Conservation (phyloP, 169 alveolate species). For the Plasmodium gonderi region DNA sequence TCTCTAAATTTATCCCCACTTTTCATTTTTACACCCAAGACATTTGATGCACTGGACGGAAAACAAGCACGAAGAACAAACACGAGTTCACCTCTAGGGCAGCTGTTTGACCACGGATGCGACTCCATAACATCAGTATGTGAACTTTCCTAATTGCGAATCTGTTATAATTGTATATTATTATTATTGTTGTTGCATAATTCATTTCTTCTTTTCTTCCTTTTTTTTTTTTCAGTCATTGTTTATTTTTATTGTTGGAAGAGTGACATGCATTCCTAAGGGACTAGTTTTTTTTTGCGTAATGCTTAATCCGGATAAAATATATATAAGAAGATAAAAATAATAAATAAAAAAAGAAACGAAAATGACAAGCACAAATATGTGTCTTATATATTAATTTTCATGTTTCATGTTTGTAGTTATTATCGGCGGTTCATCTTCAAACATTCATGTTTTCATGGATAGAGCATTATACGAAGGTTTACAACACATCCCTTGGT, state of each 20-base stretch:
- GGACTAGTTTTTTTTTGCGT: conserved; percentile 3
- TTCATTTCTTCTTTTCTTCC: neutral
- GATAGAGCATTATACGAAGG: conserved; percentile 49
- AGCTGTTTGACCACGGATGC: conserved; percentile 93
- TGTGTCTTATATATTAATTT: neutral
- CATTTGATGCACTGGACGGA: conserved; percentile 93
- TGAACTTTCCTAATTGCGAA: neutral
- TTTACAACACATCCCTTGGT: conserved; percentile 38
- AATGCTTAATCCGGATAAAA: neutral
- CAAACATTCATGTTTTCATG: conserved; percentile 40
- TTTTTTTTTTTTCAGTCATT: conserved; percentile 17
- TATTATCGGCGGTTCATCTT: conserved; percentile 15
- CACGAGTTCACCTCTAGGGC: conserved; percentile 90
- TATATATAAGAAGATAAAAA: neutral
- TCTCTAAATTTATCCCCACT: conserved; percentile 3
- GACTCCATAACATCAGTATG: conserved; percentile 84
- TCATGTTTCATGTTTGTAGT: neutral
- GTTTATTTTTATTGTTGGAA: conserved; percentile 32
- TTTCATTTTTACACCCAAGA: conserved; percentile 76
- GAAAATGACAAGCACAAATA: neutral
- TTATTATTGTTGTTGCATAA: neutral
- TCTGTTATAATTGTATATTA: neutral
- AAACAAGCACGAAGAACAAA: conserved; percentile 91
- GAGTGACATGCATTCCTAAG: conserved; percentile 8
- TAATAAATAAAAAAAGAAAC: neutral